Evolutionary conservation across 2,329 filamentous ascomycete genomes (phyloP).

Genomic region (Daldinia sp.): DNA sequence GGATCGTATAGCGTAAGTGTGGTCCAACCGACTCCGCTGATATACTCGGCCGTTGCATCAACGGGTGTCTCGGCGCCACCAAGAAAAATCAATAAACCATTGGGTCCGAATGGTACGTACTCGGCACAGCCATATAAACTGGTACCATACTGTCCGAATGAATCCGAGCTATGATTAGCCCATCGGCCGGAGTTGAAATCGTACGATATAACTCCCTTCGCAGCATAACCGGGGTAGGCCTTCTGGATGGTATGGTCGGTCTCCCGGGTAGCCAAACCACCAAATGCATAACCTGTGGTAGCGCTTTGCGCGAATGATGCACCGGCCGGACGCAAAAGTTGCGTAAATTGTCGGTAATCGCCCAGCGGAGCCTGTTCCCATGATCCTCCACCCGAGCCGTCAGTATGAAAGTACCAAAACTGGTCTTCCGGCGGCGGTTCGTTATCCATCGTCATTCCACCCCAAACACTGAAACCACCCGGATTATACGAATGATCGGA

Average conservation of each 20-base stretch:
- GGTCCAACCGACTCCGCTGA: slow-evolving; percentile 41
- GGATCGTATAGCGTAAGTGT: slow-evolving; percentile 48
- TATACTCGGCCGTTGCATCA: slow-evolving; percentile 35
- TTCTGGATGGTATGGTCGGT: slow-evolving; percentile 42
- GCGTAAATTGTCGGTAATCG: slow-evolving; percentile 47
- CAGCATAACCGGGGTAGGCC: slow-evolving; percentile 37
- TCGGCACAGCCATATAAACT: slow-evolving; percentile 45
- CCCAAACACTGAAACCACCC: slow-evolving; percentile 48
- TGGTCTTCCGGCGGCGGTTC: slow-evolving; percentile 39
- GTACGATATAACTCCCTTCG: slow-evolving; percentile 46
- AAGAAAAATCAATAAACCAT: slow-evolving; percentile 47
- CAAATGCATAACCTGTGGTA: slow-evolving; percentile 46
- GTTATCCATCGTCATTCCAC: slow-evolving; percentile 41
- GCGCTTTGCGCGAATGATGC: slow-evolving; percentile 42
- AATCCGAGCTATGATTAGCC: slow-evolving; percentile 44
- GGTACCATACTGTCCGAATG: slow-evolving; percentile 41
- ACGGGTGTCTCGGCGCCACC: slow-evolving; percentile 44
- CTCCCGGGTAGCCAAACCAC: slow-evolving; percentile 41
- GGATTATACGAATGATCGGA: slow-evolving; percentile 40
- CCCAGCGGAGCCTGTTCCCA: slow-evolving; percentile 45
- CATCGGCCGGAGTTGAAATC: slow-evolving; percentile 46
- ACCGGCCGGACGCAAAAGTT: slow-evolving; percentile 47
- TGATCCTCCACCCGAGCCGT: slow-evolving; percentile 46
- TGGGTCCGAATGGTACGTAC: slow-evolving; percentile 46
- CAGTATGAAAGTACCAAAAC: slow-evolving; percentile 47